Conservation (phyloP, 257 asterid species). For the Solanum appendiculatum region DNA sequence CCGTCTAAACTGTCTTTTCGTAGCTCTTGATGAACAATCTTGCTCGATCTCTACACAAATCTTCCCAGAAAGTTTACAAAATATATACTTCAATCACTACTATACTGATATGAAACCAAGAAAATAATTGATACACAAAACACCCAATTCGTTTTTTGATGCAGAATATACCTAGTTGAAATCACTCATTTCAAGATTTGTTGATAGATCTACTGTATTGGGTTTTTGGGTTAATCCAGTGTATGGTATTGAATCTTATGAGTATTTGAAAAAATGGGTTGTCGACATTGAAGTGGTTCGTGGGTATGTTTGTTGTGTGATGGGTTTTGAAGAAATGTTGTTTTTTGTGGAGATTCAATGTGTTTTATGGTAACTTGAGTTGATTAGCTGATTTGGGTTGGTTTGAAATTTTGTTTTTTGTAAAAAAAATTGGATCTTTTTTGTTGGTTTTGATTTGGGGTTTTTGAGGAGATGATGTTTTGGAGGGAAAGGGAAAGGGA, state of each 20-base stretch:
- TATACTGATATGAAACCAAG: neutral
- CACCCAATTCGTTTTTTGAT: neutral
- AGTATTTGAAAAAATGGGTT: neutral
- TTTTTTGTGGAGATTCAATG: conserved; percentile 5
- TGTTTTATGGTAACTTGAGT: conserved; percentile 17
- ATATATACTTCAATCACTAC: neutral
- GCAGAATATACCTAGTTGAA: neutral
- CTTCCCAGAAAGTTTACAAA: neutral
- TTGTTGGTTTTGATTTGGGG: neutral
- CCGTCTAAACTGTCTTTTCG: neutral
- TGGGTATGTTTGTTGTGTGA: neutral
- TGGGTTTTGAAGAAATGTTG: neutral
- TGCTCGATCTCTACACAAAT: neutral
- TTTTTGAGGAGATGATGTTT: conserved; percentile 43
- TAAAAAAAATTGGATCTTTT: neutral
- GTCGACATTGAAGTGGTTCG: neutral
- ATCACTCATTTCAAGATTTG: neutral
- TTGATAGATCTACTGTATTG: neutral
- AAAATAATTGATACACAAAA: neutral
- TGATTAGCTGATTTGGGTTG: neutral
- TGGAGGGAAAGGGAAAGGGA: conserved; percentile 83
- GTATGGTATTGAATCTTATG: neutral
- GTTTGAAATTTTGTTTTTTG: neutral
- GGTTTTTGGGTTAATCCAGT: neutral
- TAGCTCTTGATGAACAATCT: neutral